These are phyloP conservation scores for Nevesoporus exiguus DNA, from an alignment of 768 basidiomycete species.

Conservation along the genomic window DNA sequence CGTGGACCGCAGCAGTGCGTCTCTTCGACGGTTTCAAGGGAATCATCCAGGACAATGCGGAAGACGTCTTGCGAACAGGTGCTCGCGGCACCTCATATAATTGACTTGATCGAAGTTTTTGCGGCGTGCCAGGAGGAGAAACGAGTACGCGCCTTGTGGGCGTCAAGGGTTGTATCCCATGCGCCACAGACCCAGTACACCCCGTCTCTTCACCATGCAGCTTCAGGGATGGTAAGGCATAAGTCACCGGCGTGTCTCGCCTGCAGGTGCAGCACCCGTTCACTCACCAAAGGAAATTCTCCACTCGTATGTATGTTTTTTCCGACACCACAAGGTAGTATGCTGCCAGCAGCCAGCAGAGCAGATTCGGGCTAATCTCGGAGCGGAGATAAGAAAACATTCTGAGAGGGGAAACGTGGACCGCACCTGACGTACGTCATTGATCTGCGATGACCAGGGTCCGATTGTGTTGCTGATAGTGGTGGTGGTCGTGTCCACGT, in stretches of 20 bases:
- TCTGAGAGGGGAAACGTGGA: slow-evolving; percentile 22
- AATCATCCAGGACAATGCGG: slow-evolving; percentile 29
- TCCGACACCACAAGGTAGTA: slow-evolving; percentile 18
- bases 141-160: slow-evolving; percentile 20
- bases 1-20: background rate
- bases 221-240: slow-evolving; percentile 9
- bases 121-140: slow-evolving; percentile 24
- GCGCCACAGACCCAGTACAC: background rate
- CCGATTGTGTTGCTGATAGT: background rate
- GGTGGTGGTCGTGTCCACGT: slow-evolving; percentile 1
- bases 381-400: slow-evolving; percentile 31
- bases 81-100: background rate
- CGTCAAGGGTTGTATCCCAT: slow-evolving; percentile 12
- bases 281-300: slow-evolving; percentile 18
- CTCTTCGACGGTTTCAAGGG: slow-evolving; percentile 15
- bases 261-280: background rate
- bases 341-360: slow-evolving; percentile 3
- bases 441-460: slow-evolving; percentile 8
- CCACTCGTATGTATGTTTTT: slow-evolving; percentile 5
- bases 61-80: slow-evolving; percentile 20
- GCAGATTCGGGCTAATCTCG: slow-evolving; percentile 8
- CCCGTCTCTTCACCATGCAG: background rate
- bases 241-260: slow-evolving; percentile 2
- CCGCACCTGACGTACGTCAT: slow-evolving; percentile 12
- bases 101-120: slow-evolving; percentile 23